Base-by-base conservation (phyloP, 2,329 filamentous ascomycete genomes). In the Colletotrichum graminicola region DNA sequence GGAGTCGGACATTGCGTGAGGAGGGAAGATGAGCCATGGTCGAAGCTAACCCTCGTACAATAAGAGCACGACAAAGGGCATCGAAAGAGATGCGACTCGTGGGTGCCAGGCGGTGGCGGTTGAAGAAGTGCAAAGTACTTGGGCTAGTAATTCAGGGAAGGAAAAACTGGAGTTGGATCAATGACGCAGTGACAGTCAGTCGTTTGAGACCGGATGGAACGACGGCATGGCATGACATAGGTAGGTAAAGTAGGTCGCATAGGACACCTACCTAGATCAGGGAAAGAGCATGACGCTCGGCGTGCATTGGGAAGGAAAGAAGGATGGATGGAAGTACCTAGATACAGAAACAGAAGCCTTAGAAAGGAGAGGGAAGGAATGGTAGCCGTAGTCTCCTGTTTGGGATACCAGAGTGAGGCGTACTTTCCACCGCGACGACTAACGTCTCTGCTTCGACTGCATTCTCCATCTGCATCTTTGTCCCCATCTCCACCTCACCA, bases 341-440 rank as follows among this genome's bases (percentile, higher is more conserved):
- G 41, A 61, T 41, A 12, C n/a, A 41, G n/a, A 21, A 39, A 18
- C 36, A 36, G 52, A 16, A 36, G 41, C 32, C 29, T 29, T 29
- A 39, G 21, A 51, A 62, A 62, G 39, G 39, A 41, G 39, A 41
- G 39, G 39, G 59, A 62, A n/a, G 47, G 59, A 36, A 62, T n/a
- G 32, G 32, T 45, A 14, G 59, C 32, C 45, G 14, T 11, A 11
- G 32, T 51, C 51, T 34, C n/a, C n/a, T 6, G 34, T 18, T 18
- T n/a, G 32, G 32, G 45, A 23, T 47, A 47, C 45, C 45, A 12
- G 8, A 26, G 47, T 29, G 47, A 51, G 23, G 47, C 14, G 11
- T 51, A 39, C 36, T 5, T 23, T 23, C 16, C 41, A 43, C 41
- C 18, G 41, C 41, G 41, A 21, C 45, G n/a, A 45, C 52, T 29